Evolutionary conservation across 495 filamentous ascomycete genomes (phyloP).

Genomic region (Geopyxis carbonaria): DNA sequence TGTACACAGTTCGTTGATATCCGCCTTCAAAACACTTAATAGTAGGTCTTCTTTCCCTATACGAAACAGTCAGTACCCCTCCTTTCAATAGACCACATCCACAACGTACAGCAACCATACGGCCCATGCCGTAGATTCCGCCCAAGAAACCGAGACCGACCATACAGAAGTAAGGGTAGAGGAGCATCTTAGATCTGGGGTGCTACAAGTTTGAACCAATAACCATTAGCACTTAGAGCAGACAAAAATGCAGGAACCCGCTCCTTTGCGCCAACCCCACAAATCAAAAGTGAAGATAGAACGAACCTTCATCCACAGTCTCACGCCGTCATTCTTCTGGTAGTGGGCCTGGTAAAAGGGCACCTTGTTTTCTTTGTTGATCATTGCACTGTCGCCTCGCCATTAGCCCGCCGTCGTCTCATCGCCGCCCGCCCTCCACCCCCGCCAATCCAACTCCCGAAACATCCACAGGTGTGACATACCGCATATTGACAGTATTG

Average conservation of each 20-base stretch:
- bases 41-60: slow-evolving; percentile 24
- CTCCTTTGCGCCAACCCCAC: too few species aligned
- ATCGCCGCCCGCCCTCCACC: too few species aligned
- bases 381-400: slow-evolving; percentile 27
- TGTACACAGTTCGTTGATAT: neutral
- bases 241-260: too few species aligned
- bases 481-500: too few species aligned
- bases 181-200: slow-evolving; percentile 37
- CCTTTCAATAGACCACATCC: neutral
- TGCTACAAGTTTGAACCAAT: slow-evolving; percentile 36
- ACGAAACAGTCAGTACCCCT: slow-evolving; percentile 6
- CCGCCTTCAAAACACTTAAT: too few species aligned
- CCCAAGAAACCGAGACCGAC: slow-evolving; percentile 33
- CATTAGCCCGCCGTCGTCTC: too few species aligned
- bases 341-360: slow-evolving; percentile 48
- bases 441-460: too few species aligned
- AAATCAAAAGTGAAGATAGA: too few species aligned
- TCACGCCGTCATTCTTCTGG: slow-evolving; percentile 38
- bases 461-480: too few species aligned
- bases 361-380: slow-evolving; percentile 57
- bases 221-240: too few species aligned
- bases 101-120: slow-evolving; percentile 38
- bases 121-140: slow-evolving; percentile 37
- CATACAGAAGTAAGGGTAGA: slow-evolving; percentile 49
- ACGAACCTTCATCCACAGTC: slow-evolving; percentile 44